These are phyloP conservation scores for Crassisporium funariophilum DNA, from an alignment of 768 basidiomycete species.

Conservation along the genomic window DNA sequence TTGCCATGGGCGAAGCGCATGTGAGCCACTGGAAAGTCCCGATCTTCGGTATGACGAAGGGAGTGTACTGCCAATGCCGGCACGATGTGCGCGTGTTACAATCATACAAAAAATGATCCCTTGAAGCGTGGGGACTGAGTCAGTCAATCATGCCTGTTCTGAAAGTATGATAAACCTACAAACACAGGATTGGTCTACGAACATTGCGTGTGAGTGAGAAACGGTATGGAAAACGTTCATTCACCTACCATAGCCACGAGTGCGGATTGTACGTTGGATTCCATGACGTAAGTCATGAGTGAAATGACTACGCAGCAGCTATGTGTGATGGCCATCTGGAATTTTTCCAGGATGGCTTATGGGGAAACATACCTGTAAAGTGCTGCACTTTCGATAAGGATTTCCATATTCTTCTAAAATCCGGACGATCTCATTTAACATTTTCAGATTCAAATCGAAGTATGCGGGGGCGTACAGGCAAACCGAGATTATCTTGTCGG, in stretches of 20 bases:
- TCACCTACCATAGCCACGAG: slow-evolving; percentile 18
- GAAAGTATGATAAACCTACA: slow-evolving; percentile 11
- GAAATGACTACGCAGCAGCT: slow-evolving; percentile 17
- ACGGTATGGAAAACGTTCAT: slow-evolving; percentile 7
- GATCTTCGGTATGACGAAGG: slow-evolving; percentile 10
- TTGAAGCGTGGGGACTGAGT: slow-evolving; percentile 6
- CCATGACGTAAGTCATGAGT: slow-evolving; percentile 16
- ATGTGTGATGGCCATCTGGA: no score
- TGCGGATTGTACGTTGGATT: slow-evolving; percentile 18
- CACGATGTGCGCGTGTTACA: slow-evolving; percentile 22
- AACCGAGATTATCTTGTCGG: slow-evolving; percentile 3
- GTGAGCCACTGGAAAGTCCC: slow-evolving; percentile 11
- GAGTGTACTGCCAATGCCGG: slow-evolving; percentile 3
- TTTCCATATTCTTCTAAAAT: slow-evolving; percentile 27
- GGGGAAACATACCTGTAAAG: slow-evolving; percentile 16
- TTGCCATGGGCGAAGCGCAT: slow-evolving; percentile 14
- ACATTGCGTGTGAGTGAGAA: no score
- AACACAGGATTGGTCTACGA: slow-evolving; percentile 24
- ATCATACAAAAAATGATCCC: slow-evolving; percentile 28
- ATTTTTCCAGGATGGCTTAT: no score
- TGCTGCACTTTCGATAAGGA: slow-evolving; percentile 22
- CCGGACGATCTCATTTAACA: no score
- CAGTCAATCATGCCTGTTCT: not conserved
- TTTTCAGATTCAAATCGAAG: no score
- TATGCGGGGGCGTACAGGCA: no score